Percentiles rank a stretch among this genome's conserved stretches.
phyloP scores from a whole-genome alignment of 305 asterid genomes.

The Solanum hybrid region DNA sequence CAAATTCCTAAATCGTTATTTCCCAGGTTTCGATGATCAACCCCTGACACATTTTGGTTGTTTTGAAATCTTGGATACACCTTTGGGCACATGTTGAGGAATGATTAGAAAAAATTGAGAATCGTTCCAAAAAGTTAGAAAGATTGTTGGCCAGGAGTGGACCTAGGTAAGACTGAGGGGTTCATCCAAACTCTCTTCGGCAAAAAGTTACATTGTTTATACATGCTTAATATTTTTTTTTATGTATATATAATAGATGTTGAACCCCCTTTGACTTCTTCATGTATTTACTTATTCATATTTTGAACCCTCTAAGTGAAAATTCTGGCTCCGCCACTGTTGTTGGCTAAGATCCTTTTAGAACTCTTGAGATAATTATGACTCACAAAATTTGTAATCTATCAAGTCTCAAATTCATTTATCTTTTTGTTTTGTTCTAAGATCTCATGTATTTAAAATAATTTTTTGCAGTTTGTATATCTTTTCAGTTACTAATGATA shows the following conservation, averaged over 20 bases:
- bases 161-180: not conserved
- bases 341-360: no score
- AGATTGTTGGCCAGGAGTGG: not conserved
- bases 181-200: not conserved
- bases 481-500: no score
- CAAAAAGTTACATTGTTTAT: no score
- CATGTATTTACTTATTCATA: not conserved
- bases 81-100: not conserved
- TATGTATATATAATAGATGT: no score
- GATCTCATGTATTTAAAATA: not conserved
- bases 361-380: not conserved
- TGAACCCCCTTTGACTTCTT: not conserved
- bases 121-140: not conserved
- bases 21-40: no score
- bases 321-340: not conserved
- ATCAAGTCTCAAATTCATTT: not conserved
- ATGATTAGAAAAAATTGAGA: not conserved
- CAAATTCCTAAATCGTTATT: no score
- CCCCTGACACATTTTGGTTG: no score
- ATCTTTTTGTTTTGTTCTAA: not conserved
- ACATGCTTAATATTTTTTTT: not conserved
- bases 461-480: not conserved
- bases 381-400: not conserved
- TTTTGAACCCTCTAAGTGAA: not conserved
- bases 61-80: not conserved